phyloP scores from a whole-genome alignment of 768 basidiomycete species.

The Pleurotus pulmonarius region DNA sequence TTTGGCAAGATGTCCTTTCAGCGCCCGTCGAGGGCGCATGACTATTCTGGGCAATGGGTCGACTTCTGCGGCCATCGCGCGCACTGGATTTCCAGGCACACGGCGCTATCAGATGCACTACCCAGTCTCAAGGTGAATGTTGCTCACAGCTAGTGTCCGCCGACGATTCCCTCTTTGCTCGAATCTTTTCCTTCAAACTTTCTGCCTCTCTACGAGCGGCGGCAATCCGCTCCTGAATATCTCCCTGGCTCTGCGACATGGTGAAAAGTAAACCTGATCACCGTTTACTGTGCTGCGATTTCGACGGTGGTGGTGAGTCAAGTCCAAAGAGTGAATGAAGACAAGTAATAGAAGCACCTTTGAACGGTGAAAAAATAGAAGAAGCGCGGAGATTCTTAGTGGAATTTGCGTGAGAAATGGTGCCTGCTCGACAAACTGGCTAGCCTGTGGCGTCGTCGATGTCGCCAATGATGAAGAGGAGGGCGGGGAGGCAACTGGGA shows the following conservation, averaged over 20 bases:
- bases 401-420: constrained; percentile 7
- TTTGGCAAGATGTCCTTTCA: constrained; percentile 97
- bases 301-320: constrained; percentile 5
- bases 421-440: neutral
- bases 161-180: constrained; percentile 92
- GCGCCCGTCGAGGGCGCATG: constrained; percentile 92
- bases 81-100: constrained; percentile 51
- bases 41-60: constrained; percentile 94
- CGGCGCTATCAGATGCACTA: constrained; percentile 9
- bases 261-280: constrained; percentile 6
- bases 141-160: constrained; percentile 95
- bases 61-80: constrained; percentile 97
- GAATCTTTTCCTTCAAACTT: constrained; percentile 97
- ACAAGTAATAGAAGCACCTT: constrained; percentile 6
- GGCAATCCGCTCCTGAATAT: constrained; percentile 91
- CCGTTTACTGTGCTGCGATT: neutral
- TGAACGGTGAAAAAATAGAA: constrained; percentile 10
- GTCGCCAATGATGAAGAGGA: constrained; percentile 8
- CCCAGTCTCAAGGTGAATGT: constrained; percentile 7
- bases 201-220: constrained; percentile 96
- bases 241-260: constrained; percentile 80
- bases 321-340: constrained; percentile 4
- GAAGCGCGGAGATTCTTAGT: constrained; percentile 9
- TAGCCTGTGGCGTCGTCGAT: constrained; percentile 1
- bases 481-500: constrained; percentile 17